Evolutionary conservation across 202 grass and related monocot species (phyloP).

Genomic region (Carex arenaria): DNA sequence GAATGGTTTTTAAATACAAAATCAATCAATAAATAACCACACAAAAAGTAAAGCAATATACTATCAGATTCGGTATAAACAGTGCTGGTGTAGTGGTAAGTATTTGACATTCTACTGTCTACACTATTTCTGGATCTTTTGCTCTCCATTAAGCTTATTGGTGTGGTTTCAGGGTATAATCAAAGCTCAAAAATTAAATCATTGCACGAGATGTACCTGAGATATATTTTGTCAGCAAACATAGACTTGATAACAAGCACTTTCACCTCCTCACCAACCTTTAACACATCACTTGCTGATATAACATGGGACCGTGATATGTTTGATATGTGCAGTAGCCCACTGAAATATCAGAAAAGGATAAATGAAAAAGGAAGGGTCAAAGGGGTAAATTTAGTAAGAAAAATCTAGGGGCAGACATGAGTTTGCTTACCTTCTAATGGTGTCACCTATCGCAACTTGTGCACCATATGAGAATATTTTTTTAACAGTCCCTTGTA

Average conservation of each 20-base stretch:
- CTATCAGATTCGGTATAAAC: neutral
- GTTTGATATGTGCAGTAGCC: conserved; percentile 83
- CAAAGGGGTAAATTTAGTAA: neutral
- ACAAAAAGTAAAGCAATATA: neutral
- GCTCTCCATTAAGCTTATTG: neutral
- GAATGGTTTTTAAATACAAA: neutral
- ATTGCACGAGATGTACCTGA: conserved; percentile 46
- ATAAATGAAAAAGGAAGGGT: conserved; percentile 6
- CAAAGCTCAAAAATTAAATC: neutral
- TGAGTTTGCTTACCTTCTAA: conserved; percentile 52
- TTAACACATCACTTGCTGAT: conserved; percentile 60
- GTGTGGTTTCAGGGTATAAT: neutral
- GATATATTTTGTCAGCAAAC: conserved; percentile 72
- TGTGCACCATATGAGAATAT: conserved; percentile 75
- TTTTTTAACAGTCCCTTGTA: conserved; percentile 61
- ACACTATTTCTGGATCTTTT: neutral
- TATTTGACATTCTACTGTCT: neutral
- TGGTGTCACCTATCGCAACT: conserved; percentile 63
- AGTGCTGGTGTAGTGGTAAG: neutral
- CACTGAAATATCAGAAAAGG: conserved; percentile 47
- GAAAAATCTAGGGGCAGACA: neutral
- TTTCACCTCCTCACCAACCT: conserved; percentile 73
- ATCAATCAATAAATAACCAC: neutral
- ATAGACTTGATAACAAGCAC: conserved; percentile 79
- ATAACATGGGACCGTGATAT: conserved; percentile 44